phyloP scores from a whole-genome alignment of 106 monocot genomes.

The Dioscorea zingiberensis region DNA sequence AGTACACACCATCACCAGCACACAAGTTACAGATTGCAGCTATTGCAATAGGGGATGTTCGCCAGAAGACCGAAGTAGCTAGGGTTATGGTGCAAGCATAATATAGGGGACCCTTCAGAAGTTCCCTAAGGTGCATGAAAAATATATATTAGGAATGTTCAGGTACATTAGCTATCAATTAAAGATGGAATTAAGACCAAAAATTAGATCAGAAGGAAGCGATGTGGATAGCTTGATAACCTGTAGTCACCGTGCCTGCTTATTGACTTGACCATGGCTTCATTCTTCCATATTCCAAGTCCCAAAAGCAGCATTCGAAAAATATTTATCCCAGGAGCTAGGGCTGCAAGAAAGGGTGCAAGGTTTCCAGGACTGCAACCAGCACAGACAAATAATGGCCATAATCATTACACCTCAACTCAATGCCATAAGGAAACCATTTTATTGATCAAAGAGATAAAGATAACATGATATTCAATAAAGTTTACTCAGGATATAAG shows the following conservation, averaged over 20 bases:
- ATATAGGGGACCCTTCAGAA: slow-evolving; percentile 86
- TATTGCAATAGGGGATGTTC: slow-evolving; percentile 79
- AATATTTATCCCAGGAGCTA: slow-evolving; percentile 70
- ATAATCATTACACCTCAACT: too few species aligned
- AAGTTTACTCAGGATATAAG: not conserved
- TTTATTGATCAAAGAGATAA: not conserved
- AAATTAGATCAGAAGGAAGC: too few species aligned
- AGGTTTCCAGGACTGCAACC: slow-evolving; percentile 45
- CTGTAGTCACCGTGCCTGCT: slow-evolving; percentile 78
- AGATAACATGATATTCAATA: not conserved
- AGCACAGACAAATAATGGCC: not conserved
- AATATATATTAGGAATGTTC: not conserved
- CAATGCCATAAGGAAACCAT: too few species aligned
- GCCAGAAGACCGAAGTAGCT: slow-evolving; percentile 71
- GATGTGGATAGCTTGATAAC: slow-evolving; percentile 14
- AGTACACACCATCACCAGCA: slow-evolving; percentile 79
- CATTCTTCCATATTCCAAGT: slow-evolving; percentile 77
- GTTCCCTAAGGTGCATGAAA: slow-evolving; percentile 45
- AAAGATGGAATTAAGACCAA: not conserved
- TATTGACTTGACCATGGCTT: slow-evolving; percentile 82
- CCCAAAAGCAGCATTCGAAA: slow-evolving; percentile 73
- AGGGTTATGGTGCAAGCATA: slow-evolving; percentile 90
- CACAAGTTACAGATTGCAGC: slow-evolving; percentile 91
- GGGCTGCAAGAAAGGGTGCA: slow-evolving; percentile 78
- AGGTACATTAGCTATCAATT: not conserved